Conservation (phyloP, 2,329 filamentous ascomycete species). For the Penicillium glabrum region DNA sequence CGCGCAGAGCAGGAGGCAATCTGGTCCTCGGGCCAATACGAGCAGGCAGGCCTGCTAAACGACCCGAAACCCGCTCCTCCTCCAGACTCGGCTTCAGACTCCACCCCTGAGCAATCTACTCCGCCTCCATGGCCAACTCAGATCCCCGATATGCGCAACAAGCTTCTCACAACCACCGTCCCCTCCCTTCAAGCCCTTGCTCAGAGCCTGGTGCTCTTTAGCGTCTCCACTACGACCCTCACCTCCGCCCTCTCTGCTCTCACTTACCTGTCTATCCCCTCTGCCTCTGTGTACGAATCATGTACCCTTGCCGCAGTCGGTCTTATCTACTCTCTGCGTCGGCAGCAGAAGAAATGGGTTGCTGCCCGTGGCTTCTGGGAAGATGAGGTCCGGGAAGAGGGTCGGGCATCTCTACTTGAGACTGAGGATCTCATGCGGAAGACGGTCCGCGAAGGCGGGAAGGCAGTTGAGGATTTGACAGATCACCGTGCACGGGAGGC, state of each 20-base stretch:
- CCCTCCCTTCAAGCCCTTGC: slow-evolving; percentile 71
- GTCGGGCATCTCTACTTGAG: slow-evolving; percentile 53
- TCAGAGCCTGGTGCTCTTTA: slow-evolving; percentile 73
- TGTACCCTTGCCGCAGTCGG: slow-evolving; percentile 61
- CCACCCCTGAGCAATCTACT: slow-evolving; percentile 6
- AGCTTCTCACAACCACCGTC: slow-evolving; percentile 65
- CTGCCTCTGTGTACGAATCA: slow-evolving; percentile 57
- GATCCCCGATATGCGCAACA: slow-evolving; percentile 69
- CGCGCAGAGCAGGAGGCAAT: slow-evolving; percentile 79
- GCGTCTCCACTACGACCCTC: slow-evolving; percentile 69
- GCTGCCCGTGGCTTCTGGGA: slow-evolving; percentile 54
- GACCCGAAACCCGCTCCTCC: slow-evolving; percentile 2
- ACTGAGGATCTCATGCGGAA: slow-evolving; percentile 53
- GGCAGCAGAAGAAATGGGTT: slow-evolving; percentile 62
- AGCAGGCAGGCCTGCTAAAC: slow-evolving; percentile 59
- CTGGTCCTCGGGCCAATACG: slow-evolving; percentile 75
- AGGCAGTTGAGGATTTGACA: slow-evolving; percentile 32
- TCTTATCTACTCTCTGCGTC: slow-evolving; percentile 56
- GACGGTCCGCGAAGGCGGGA: slow-evolving; percentile 48
- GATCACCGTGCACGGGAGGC: slow-evolving; percentile 46
- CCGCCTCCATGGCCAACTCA: slow-evolving; percentile 67
- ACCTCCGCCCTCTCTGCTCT: slow-evolving; percentile 57
- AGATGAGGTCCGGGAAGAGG: slow-evolving; percentile 56
- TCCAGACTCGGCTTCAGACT: slow-evolving; percentile 7
- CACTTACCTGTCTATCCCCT: slow-evolving; percentile 55